These are phyloP conservation scores for Turritis glabra DNA, from an alignment of 345 rosid species.

Conservation along the genomic window DNA sequence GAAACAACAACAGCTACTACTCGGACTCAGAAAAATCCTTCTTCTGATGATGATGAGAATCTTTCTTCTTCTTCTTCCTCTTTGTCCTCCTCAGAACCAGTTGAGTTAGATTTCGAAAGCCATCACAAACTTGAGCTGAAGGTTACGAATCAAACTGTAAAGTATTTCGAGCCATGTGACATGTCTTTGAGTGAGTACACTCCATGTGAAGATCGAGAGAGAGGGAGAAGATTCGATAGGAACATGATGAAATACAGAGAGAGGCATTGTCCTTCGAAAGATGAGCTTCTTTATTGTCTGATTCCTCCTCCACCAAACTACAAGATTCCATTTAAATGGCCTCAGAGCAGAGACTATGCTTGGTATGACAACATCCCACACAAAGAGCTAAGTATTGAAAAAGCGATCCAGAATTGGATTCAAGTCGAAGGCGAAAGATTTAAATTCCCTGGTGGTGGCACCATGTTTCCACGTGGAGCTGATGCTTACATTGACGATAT, in stretches of 20 bases:
- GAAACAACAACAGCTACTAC: background rate
- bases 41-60: conserved; percentile 32
- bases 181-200: conserved; percentile 82
- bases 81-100: conserved; percentile 20
- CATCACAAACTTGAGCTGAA: conserved; percentile 71
- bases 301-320: conserved; percentile 97
- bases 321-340: conserved; percentile 96
- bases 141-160: conserved; percentile 34
- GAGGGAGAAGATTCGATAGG: conserved; percentile 79
- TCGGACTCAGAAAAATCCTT: conserved; percentile 10
- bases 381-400: conserved; percentile 88
- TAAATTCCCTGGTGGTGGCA: conserved; percentile 97
- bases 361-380: conserved; percentile 98
- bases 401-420: conserved; percentile 98
- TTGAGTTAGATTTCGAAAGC: conserved; percentile 69
- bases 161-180: conserved; percentile 63
- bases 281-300: conserved; percentile 68
- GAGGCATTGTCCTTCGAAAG: conserved; percentile 83
- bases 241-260: conserved; percentile 84
- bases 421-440: conserved; percentile 85
- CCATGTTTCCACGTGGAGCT: conserved; percentile 91
- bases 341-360: conserved; percentile 91
- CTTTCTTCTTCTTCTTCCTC: conserved; percentile 4
- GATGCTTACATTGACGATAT: conserved; percentile 92
- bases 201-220: conserved; percentile 74